Base-by-base conservation (phyloP, 352 stramenopile genomes). In the Phytopythium cucurbitacearum region DNA sequence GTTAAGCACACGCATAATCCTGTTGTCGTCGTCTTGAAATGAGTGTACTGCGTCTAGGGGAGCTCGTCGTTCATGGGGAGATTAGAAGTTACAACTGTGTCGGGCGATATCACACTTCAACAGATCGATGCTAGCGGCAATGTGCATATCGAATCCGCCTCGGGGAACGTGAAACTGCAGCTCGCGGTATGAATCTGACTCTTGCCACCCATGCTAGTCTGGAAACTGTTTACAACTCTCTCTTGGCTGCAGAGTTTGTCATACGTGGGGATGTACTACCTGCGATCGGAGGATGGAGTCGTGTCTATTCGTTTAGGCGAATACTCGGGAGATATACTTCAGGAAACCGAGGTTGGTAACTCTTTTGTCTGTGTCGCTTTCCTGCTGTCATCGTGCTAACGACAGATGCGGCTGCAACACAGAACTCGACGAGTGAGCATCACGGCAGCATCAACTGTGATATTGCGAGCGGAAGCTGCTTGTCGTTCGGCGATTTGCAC, bases 371-470 rank as follows among this genome's bases (percentile, higher is more conserved):
- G 37, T 51, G 11, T 28, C 63, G 56, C 41, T 54, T 34, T 65
- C 52, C 3, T 3, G 15, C 9, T 4, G n/a, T 7, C 16, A 7
- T 42, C 4, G 48, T 53, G 48, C 48, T 45, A 28, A 53, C 10
- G 33, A 8, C 10, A 4, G 12, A 5, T 13, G 36, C 11, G 38
- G 4, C 28, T 35, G 40, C 10, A 7, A 56, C 35, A 44, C 34
- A 8, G 21, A 44, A 34, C 32, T 40, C 8, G 60, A 72, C 40
- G 56, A 54, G 60, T 0, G 80, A 91, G 51, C 68, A 69, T 35
- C 66, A 80, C 36, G 81, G 81, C 7, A 68, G 71, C 38, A 87
- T 91, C 55, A 91, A 91, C 56, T 91, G 81, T 45, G 70, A 80
- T 39, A 48, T 62, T 12, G 35, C 44, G n/a, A 65, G 54, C 9